phyloP scores from a whole-genome alignment of 2,329 filamentous ascomycete species.

The Phoma sp. region DNA sequence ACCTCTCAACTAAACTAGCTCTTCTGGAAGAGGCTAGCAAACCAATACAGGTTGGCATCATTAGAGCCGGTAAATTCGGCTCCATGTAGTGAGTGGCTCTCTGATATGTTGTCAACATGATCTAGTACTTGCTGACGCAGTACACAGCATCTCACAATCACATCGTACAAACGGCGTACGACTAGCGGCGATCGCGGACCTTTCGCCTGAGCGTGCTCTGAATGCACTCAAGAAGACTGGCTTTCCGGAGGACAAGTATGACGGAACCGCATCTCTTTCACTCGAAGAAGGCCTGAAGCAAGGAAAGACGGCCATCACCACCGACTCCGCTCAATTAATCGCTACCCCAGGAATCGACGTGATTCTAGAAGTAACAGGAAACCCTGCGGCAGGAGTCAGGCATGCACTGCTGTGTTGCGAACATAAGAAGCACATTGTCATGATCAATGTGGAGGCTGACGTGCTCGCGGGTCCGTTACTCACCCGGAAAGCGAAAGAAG shows the following conservation, averaged over 20 bases:
- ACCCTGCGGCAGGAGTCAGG: slow-evolving; percentile 53
- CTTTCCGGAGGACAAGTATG: slow-evolving; percentile 51
- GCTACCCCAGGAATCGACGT: slow-evolving; percentile 55
- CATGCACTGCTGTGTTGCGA: slow-evolving; percentile 55
- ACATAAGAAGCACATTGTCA: slow-evolving; percentile 59
- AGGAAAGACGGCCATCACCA: slow-evolving; percentile 54
- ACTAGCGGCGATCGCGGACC: slow-evolving; percentile 55
- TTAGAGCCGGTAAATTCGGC: slow-evolving; percentile 58
- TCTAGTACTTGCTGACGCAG: neutral
- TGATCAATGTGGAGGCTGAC: slow-evolving; percentile 58
- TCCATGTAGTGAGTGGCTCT: slow-evolving; percentile 51
- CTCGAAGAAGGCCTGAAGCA: slow-evolving; percentile 49
- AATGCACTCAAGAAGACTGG: slow-evolving; percentile 53
- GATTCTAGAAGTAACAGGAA: slow-evolving; percentile 55
- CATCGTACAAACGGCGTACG: slow-evolving; percentile 54
- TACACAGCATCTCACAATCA: slow-evolving; percentile 52
- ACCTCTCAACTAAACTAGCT: slow-evolving; percentile 25
- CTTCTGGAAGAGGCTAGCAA: slow-evolving; percentile 21
- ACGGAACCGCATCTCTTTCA: slow-evolving; percentile 38
- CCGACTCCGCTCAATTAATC: slow-evolving; percentile 54
- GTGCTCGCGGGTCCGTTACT: slow-evolving; percentile 54
- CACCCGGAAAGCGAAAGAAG: slow-evolving; percentile 53
- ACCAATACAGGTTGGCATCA: slow-evolving; percentile 50
- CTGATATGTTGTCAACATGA: no score
- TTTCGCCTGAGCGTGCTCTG: slow-evolving; percentile 52